Conservation (phyloP, 495 filamentous ascomycete species). For the Xylaria intraflava region DNA sequence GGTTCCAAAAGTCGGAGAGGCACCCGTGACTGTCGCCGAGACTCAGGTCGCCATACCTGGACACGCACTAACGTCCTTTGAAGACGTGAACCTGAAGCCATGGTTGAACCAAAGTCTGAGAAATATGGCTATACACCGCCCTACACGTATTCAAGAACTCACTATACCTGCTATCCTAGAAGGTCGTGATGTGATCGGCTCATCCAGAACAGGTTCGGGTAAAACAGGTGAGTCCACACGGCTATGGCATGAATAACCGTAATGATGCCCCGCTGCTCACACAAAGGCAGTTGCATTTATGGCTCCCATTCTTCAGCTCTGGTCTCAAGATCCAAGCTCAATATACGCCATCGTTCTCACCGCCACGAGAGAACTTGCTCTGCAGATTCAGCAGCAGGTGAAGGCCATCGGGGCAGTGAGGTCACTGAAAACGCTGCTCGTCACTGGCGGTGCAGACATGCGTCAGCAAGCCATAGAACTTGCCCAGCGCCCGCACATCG, state of each 20-base stretch:
- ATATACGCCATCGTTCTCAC: conserved; percentile 88
- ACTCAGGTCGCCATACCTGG: conserved; percentile 27
- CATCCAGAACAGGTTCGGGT: conserved; percentile 91
- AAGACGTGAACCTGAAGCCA: conserved; percentile 64
- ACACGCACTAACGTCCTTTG: conserved; percentile 60
- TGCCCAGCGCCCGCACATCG: conserved; percentile 73
- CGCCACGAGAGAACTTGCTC: conserved; percentile 84
- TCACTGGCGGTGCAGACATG: conserved; percentile 93
- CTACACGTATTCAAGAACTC: conserved; percentile 85
- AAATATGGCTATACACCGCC: conserved; percentile 80
- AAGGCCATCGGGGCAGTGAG: conserved; percentile 83
- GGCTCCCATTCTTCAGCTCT: conserved; percentile 85
- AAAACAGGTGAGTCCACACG: conserved; percentile 54
- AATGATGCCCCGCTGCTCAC: not conserved
- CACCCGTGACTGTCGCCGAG: conserved; percentile 17
- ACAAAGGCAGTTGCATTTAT: conserved; percentile 67
- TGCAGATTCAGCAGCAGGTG: conserved; percentile 95
- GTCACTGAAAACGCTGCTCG: conserved; percentile 72
- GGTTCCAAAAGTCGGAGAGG: not conserved
- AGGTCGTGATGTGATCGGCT: conserved; percentile 89
- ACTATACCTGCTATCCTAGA: conserved; percentile 88
- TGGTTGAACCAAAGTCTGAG: conserved; percentile 84
- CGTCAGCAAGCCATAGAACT: conserved; percentile 78
- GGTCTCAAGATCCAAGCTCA: conserved; percentile 85
- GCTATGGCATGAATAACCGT: not conserved